Conservation (phyloP, 2,329 filamentous ascomycete genomes). For the Cercospora sesami region DNA sequence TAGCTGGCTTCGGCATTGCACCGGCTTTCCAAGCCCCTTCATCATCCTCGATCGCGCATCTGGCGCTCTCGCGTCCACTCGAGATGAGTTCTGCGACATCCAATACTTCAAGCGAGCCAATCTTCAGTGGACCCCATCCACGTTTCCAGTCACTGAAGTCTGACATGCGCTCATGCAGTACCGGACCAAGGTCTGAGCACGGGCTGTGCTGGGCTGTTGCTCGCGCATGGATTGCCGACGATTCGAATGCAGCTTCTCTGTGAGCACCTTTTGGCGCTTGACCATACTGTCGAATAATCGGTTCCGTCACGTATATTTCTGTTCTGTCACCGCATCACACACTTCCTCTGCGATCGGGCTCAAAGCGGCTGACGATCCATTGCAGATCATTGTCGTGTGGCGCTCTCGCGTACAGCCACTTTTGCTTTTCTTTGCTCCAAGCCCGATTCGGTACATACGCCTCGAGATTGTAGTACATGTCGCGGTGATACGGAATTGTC, state of each 20-base stretch:
- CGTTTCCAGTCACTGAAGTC: neutral
- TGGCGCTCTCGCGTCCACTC: neutral
- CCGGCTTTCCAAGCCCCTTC: neutral
- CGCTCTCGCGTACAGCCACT: slow-evolving; percentile 52
- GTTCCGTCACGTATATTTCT: neutral
- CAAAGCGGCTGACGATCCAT: slow-evolving; percentile 25
- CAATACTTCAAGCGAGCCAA: neutral
- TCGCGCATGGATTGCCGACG: neutral
- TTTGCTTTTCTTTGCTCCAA: slow-evolving; percentile 50
- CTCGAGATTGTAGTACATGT: slow-evolving; percentile 61
- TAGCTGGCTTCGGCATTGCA: neutral
- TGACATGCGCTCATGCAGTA: neutral
- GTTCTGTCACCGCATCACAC: neutral
- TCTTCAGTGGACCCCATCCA: neutral
- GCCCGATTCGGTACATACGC: slow-evolving; percentile 58
- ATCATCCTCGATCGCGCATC: neutral
- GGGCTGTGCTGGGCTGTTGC: neutral
- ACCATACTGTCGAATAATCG: neutral
- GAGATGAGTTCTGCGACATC: neutral
- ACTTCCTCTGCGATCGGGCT: slow-evolving; percentile 15
- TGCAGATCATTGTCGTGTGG: slow-evolving; percentile 43
- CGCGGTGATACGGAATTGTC: slow-evolving; percentile 57
- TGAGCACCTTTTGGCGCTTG: neutral
- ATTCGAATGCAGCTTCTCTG: neutral
- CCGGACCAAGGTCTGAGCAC: neutral